Evolutionary conservation across 129 eudicot species (phyloP), one percentile per base, ranked within the genome.

Genomic region (Rutidosis leptorrhynchoides): DNA sequence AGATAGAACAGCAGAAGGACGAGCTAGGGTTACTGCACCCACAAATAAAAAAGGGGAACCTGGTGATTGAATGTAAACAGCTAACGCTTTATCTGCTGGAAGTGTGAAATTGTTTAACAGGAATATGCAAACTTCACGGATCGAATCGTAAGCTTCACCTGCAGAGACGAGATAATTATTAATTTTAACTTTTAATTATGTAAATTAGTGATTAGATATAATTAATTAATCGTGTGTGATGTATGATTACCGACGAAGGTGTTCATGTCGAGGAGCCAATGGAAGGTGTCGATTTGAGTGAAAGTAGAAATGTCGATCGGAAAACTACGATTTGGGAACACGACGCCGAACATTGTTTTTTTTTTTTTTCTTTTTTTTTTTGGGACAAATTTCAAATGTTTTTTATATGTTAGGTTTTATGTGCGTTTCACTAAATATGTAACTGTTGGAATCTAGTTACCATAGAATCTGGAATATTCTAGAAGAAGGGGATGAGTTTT

Each of bases 211-310:
- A n/a, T n/a, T n/a, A n/a, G n/a, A n/a, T n/a, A n/a, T n/a, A n/a
- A n/a, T n/a, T n/a, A n/a, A n/a, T 15, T 46, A 46, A 11, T 14
- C 19, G 32, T 2, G n/a, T 10, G 21, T 43, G 4, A 53, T 2
- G 2, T 7, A 8, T 11, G 5, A 9, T 72, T 80, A 79, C 95
- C 95, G 16, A 88, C 98, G 71, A 92, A 85, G 69, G 85, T 83
- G 87, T 88, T 92, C 98, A 92, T 85, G 82, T 92, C 96, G 68
- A 92, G 96, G 22, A 92, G 46, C 96, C 95, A 92, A 67, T 92
- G 98, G 73, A 83, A 79, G 62, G 98, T 76, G 73, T 92, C 98
- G 78, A 92, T 92, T 82, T 91, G 98, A 33, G 90, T 52, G 85
- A 91, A 91, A 57, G 90, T 85, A 22, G 98, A 83, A 70, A 91